Evolutionary conservation across 176 grass and related monocot genomes (phyloP).

Genomic region (Dendrocalamus sinicus): DNA sequence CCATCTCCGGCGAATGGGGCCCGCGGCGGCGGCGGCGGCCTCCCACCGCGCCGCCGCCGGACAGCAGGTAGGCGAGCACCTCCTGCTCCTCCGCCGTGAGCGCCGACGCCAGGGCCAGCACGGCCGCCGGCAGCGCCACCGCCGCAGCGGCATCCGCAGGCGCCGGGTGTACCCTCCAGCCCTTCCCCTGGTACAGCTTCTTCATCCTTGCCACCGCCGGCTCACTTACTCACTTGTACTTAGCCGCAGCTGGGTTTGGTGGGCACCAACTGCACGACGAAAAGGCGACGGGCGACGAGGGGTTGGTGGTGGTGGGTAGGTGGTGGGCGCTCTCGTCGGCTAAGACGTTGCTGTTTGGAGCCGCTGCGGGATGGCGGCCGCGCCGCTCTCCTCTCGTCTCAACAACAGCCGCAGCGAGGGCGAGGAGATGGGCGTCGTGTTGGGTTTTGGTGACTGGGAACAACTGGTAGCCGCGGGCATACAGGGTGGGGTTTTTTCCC

Average conservation of each 20-base stretch:
- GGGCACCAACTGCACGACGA: slow-evolving; percentile 46
- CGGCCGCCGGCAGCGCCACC: slow-evolving; percentile 52
- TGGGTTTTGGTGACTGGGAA: too few species aligned
- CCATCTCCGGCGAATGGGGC: slow-evolving; percentile 72
- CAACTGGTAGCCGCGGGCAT: too few species aligned
- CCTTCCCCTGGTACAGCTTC: slow-evolving; percentile 79
- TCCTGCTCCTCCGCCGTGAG: slow-evolving; percentile 77
- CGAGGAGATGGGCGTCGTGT: not conserved
- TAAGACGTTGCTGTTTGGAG: slow-evolving; percentile 52
- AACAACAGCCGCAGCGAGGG: not conserved
- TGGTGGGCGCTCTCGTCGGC: slow-evolving; percentile 43
- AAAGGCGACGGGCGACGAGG: slow-evolving; percentile 2
- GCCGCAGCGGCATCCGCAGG: slow-evolving; percentile 32
- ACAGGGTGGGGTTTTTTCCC: too few species aligned
- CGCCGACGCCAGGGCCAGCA: slow-evolving; percentile 59
- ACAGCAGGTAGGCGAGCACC: slow-evolving; percentile 84
- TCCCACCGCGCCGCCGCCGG: slow-evolving; percentile 25
- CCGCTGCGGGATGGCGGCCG: slow-evolving; percentile 42
- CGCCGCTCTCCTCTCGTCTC: slow-evolving; percentile 28
- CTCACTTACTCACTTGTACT: not conserved
- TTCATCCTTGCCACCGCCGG: slow-evolving; percentile 48
- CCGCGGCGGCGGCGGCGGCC: slow-evolving; percentile 35
- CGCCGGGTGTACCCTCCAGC: slow-evolving; percentile 69
- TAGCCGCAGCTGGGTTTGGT: slow-evolving; percentile 34
- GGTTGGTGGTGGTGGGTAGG: slow-evolving; percentile 53